These are phyloP conservation scores for Curvularia sp. DNA, from an alignment of 2,329 filamentous ascomycete genomes.

Conservation along the genomic window DNA sequence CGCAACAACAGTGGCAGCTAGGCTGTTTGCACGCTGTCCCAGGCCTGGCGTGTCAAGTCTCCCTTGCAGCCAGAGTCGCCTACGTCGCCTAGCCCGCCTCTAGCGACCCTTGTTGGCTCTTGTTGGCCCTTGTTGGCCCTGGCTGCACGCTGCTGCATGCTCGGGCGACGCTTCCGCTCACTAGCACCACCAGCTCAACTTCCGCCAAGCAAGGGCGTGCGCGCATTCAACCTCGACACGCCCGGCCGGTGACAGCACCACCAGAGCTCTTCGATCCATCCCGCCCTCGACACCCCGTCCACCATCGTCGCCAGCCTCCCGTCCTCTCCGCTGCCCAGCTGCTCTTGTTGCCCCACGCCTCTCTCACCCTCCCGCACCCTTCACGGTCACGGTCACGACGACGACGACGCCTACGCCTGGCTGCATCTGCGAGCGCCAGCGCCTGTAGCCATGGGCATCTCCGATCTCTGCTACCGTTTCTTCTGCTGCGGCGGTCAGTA, in stretches of 20 bases:
- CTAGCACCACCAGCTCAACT: slow-evolving; percentile 16
- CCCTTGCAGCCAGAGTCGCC: too few species aligned
- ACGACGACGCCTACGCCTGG: slow-evolving; percentile 14
- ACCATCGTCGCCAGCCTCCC: slow-evolving; percentile 22
- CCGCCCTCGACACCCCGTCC: slow-evolving; percentile 11
- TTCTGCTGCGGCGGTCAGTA: slow-evolving; percentile 51
- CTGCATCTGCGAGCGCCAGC: slow-evolving; percentile 36
- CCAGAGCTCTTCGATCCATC: slow-evolving; percentile 12
- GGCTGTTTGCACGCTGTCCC: background rate
- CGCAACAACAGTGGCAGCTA: slow-evolving; percentile 1
- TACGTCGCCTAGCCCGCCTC: too few species aligned
- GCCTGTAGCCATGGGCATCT: slow-evolving; percentile 45
- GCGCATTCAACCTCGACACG: slow-evolving; percentile 14
- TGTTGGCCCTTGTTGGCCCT: slow-evolving; percentile 12
- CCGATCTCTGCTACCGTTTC: slow-evolving; percentile 42
- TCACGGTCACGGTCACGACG: too few species aligned
- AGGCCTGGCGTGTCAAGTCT: slow-evolving; percentile 1
- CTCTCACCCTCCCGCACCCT: slow-evolving; percentile 2
- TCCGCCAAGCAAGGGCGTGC: slow-evolving; percentile 11
- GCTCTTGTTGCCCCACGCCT: slow-evolving; percentile 2
- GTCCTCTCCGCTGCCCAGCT: slow-evolving; percentile 17
- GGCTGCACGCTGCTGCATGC: slow-evolving; percentile 2
- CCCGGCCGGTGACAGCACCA: slow-evolving; percentile 14
- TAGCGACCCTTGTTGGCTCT: slow-evolving; percentile 12
- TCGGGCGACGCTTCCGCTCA: slow-evolving; percentile 15